Percentiles rank a stretch among this genome's conserved stretches.
Conservation (phyloP, 164 flowering plant genomes). For the Euptelea pleiosperma region DNA sequence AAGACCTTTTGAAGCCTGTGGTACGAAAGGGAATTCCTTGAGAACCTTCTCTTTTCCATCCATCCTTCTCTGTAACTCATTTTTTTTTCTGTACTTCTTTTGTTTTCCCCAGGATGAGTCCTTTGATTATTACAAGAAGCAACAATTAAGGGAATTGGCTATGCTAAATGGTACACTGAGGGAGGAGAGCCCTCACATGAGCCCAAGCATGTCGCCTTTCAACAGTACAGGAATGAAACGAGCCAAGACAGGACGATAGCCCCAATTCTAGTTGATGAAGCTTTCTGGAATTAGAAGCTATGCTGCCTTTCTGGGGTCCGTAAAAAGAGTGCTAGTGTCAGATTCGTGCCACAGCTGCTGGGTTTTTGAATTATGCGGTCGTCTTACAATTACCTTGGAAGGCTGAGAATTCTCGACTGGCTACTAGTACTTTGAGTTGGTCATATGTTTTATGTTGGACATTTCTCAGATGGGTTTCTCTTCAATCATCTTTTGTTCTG, state of each 20-base stretch:
- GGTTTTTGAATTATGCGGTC: background rate
- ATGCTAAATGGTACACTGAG: conserved; percentile 87
- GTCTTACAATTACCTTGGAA: conserved; percentile 9
- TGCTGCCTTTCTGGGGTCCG: background rate
- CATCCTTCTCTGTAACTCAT: background rate
- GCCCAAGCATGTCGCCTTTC: conserved; percentile 70
- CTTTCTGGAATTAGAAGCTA: background rate
- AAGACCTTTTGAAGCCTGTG: conserved; percentile 79
- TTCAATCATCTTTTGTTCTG: conserved; percentile 10
- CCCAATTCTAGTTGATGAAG: too few relatives aligned
- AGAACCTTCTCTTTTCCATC: background rate
- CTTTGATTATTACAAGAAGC: conserved; percentile 82
- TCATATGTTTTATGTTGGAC: conserved; percentile 14
- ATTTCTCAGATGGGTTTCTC: conserved; percentile 7
- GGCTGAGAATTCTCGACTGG: conserved; percentile 8
- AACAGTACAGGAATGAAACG: conserved; percentile 93
- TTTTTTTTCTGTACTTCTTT: background rate
- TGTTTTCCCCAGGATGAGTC: conserved; percentile 66
- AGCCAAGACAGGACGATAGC: conserved; percentile 80
- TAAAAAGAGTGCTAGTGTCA: background rate
- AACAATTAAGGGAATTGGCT: conserved; percentile 90
- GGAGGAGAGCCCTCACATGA: conserved; percentile 87
- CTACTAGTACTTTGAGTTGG: conserved; percentile 14
- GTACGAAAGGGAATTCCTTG: conserved; percentile 28
- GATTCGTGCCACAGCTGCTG: background rate